A percentile compares a stretch with the other conserved stretches of the same genome.
These are phyloP conservation scores for Decorospora gaudefroyi DNA, from an alignment of 2,329 filamentous ascomycete genomes.

Conservation along the genomic window DNA sequence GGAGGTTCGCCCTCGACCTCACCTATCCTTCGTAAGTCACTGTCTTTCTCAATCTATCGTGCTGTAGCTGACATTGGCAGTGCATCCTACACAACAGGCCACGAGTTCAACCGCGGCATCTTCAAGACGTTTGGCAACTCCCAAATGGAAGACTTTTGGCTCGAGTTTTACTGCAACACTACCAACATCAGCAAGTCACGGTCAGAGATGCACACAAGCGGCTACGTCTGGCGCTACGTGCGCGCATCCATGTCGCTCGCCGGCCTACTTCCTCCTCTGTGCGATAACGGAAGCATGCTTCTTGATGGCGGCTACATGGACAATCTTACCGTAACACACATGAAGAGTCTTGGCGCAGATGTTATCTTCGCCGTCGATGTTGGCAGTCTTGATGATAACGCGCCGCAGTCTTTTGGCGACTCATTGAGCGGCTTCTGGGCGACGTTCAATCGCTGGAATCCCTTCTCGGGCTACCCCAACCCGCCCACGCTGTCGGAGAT, in stretches of 20 bases:
- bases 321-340: constrained; percentile 94
- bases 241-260: constrained; percentile 96
- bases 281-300: constrained; percentile 95
- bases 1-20: constrained; percentile 94
- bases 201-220: constrained; percentile 89
- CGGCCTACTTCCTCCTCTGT: constrained; percentile 87
- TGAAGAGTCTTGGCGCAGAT: constrained; percentile 92
- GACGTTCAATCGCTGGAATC: constrained; percentile 94
- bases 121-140: constrained; percentile 98
- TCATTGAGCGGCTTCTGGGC: constrained; percentile 95
- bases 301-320: constrained; percentile 96
- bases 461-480: constrained; percentile 84
- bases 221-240: constrained; percentile 97
- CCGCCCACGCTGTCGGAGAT: constrained; percentile 95
- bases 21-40: constrained; percentile 84
- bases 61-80: constrained; percentile 28
- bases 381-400: constrained; percentile 87
- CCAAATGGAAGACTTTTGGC: constrained; percentile 98
- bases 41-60: not conserved
- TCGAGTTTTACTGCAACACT: constrained; percentile 98
- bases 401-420: constrained; percentile 90
- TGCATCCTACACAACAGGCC: constrained; percentile 94
- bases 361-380: constrained; percentile 96
- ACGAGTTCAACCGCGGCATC: constrained; percentile 98
- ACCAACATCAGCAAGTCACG: constrained; percentile 97